Evolutionary conservation across 495 filamentous ascomycete genomes (phyloP), one percentile per base, ranked within the genome.

Genomic region (Penicillium lividum): DNA sequence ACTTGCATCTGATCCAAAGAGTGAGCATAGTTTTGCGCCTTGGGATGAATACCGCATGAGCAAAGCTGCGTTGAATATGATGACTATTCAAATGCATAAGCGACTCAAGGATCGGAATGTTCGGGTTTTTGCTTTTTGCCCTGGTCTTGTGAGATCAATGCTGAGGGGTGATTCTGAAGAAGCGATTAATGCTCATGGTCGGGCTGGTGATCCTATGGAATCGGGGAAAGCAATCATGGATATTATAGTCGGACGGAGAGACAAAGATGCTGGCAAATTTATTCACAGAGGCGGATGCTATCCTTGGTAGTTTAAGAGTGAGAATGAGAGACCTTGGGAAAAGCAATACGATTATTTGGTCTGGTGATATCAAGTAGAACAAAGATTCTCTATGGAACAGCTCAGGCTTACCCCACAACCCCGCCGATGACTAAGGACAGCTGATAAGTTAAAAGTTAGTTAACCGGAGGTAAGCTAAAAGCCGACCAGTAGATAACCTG

Each of bases 41-140:
- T 65, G 40, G 30, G 63, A 67, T 25, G 61, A 66, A 30, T 78
- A 79, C 50, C 66, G 76, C 3, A 62, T 65, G 33, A 77, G 73
- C 58, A 80, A 80, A 62, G 73, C 76, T 16, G 77, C 77, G 13
- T 8, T 79, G 51, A 74, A 77, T 46, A 77, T 77, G 77, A 45
- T 73, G 46, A 69, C 46, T 2, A 22, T 65, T 15, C 65, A 67
- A 22, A 50, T 57, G 46, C 48, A 62, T 18, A 65, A 62, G 56
- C 53, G 49, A 30, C 60, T 65, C 5, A 28, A 45, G 7, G 25
- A 25, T 7, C 42, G 28, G 43, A 62, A 62, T 38, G 54, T 68
- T 9, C 53, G 59, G 1, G 57, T 73, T 4, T 78, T 73, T 50
- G 63, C 66, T 1, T 59, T 62, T 50, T 69, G 66, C 33, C 64